These are phyloP conservation scores for Cornus kousa DNA, from an alignment of 148 eudicot species.

Conservation along the genomic window DNA sequence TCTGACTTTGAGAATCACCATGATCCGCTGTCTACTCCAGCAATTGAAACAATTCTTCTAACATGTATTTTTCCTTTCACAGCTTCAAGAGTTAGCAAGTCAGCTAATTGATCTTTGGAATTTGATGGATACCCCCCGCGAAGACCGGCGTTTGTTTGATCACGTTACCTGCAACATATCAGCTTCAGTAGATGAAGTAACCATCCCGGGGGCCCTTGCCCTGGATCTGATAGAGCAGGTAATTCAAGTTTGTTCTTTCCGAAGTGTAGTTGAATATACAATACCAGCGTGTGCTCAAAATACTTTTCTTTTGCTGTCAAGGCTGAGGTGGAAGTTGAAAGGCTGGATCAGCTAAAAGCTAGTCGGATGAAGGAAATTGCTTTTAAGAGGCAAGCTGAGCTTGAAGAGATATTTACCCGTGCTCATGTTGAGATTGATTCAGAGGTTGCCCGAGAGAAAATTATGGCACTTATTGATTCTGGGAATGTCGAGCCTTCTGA, in stretches of 20 bases:
- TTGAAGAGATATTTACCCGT: slow-evolving; percentile 83
- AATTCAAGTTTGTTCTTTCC: slow-evolving; percentile 10
- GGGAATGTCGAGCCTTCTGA: slow-evolving; percentile 92
- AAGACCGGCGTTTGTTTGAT: slow-evolving; percentile 78
- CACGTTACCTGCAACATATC: slow-evolving; percentile 94
- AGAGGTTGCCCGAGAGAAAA: slow-evolving; percentile 79
- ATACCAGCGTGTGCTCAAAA: neutral
- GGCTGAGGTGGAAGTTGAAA: slow-evolving; percentile 98
- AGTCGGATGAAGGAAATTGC: slow-evolving; percentile 99
- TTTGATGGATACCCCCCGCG: slow-evolving; percentile 84
- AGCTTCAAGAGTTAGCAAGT: slow-evolving; percentile 92
- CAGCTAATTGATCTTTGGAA: slow-evolving; percentile 94
- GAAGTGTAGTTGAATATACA: slow-evolving; percentile 5
- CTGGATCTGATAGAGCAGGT: slow-evolving; percentile 94
- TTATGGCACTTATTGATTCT: slow-evolving; percentile 77
- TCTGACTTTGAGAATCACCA: neutral
- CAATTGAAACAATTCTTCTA: neutral
- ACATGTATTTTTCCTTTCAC: slow-evolving; percentile 15
- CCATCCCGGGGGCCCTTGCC: slow-evolving; percentile 85
- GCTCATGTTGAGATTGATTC: slow-evolving; percentile 94
- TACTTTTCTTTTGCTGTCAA: slow-evolving; percentile 21
- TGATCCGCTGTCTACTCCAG: slow-evolving; percentile 5
- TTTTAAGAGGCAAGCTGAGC: slow-evolving; percentile 89
- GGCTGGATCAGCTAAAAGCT: slow-evolving; percentile 90
- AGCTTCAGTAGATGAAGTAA: slow-evolving; percentile 85